These are phyloP conservation scores for Dendrobium officinale DNA, from an alignment of 106 monocot genomes.

Conservation along the genomic window DNA sequence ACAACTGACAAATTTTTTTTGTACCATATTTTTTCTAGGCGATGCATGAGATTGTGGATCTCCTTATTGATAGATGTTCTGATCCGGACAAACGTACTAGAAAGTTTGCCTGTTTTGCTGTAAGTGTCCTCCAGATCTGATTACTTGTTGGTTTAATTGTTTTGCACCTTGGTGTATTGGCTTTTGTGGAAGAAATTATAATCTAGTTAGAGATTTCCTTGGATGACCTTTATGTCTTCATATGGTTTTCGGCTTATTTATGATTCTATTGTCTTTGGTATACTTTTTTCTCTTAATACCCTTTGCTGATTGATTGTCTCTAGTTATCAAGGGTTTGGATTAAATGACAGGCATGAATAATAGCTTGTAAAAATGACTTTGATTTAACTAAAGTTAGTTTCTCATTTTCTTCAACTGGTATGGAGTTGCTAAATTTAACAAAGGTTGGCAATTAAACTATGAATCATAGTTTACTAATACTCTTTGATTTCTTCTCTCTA, in stretches of 20 bases:
- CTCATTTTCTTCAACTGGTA: neutral
- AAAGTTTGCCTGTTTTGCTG: conserved; percentile 99
- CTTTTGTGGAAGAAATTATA: neutral
- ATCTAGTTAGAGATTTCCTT: neutral
- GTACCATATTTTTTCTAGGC: conserved; percentile 35
- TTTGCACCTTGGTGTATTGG: neutral
- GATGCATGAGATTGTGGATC: conserved; percentile 51
- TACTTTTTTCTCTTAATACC: no score
- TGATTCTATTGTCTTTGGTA: no score
- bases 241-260: no score
- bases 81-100: conserved; percentile 91
- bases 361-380: no score
- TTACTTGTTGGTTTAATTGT: conserved; percentile 3
- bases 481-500: conserved; percentile 19
- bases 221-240: no score
- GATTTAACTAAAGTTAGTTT: neutral
- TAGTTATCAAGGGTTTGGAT: no score
- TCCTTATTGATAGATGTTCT: conserved; percentile 83
- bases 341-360: no score
- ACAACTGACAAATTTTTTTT: neutral
- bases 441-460: neutral
- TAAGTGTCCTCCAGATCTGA: conserved; percentile 27
- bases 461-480: neutral
- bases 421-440: neutral
- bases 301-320: neutral